These are phyloP conservation scores for Pichia sp. DNA, from an alignment of 1,139 yeast species.

Conservation along the genomic window DNA sequence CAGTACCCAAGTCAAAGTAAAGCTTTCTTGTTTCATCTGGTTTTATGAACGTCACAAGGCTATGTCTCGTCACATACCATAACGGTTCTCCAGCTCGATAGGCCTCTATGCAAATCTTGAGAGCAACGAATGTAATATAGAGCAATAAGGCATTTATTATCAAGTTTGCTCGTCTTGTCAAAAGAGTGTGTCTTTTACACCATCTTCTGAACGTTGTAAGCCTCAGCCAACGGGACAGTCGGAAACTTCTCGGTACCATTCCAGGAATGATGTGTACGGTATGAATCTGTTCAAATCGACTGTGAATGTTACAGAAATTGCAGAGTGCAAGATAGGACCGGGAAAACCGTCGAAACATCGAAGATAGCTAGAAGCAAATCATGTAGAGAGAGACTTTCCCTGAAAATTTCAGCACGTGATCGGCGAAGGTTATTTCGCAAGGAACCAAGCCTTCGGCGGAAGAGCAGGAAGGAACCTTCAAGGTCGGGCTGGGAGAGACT, in stretches of 20 bases:
- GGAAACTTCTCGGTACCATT: neutral
- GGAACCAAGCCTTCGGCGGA: no score
- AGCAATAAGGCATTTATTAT: neutral
- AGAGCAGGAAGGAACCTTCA: no score
- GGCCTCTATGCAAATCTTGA: conserved; percentile 4
- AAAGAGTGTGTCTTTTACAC: neutral
- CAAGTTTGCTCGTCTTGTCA: conserved; percentile 1
- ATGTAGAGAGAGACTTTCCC: no score
- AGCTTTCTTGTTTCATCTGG: neutral
- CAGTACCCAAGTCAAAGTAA: neutral
- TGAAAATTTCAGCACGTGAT: neutral
- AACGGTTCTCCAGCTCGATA: conserved; percentile 9
- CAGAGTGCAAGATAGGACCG: no score
- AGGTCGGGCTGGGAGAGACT: no score
- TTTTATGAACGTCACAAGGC: neutral
- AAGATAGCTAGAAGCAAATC: no score
- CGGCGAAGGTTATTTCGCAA: no score
- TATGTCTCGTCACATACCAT: conserved; percentile 16
- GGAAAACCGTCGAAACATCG: no score
- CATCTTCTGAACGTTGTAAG: conserved; percentile 1
- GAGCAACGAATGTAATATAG: conserved; percentile 2
- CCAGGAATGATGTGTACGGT: neutral
- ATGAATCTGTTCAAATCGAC: neutral
- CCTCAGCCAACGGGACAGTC: neutral
- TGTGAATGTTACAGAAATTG: no score